Evolutionary conservation across 805 yeast genomes (phyloP).

Genomic region (Starmerella khaoyaiensis): DNA sequence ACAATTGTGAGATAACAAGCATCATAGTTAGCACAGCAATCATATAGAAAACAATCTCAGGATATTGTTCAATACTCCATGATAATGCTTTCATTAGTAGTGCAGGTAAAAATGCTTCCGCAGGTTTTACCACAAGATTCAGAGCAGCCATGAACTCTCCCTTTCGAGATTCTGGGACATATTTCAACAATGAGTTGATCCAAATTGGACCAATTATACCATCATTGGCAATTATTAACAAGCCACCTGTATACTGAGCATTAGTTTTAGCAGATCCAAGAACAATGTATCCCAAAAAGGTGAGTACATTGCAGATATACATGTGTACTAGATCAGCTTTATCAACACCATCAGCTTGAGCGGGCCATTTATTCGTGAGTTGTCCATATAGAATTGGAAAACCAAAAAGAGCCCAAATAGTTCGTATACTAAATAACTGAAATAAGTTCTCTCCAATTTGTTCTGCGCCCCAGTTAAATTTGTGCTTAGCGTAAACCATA

Average conservation of each 20-base stretch:
- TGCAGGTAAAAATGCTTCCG: constrained; percentile 14
- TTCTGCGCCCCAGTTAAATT: constrained; percentile 10
- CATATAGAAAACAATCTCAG: constrained; percentile 5
- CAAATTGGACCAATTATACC: constrained; percentile 15
- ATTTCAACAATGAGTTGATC: constrained; percentile 14
- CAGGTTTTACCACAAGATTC: constrained; percentile 10
- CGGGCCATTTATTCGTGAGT: constrained; percentile 8
- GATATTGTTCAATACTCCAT: constrained; percentile 5
- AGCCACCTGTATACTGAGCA: constrained; percentile 6
- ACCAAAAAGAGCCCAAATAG: constrained; percentile 13
- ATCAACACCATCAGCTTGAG: constrained; percentile 8
- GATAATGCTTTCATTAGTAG: constrained; percentile 10
- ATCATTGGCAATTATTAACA: constrained; percentile 10
- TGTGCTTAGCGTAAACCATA: constrained; percentile 14
- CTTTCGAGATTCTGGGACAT: constrained; percentile 6
- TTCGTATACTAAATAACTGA: constrained; percentile 6
- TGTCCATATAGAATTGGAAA: constrained; percentile 13
- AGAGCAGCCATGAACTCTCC: constrained; percentile 14
- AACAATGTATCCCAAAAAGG: constrained; percentile 5
- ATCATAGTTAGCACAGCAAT: constrained; percentile 1
- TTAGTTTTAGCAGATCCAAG: constrained; percentile 8
- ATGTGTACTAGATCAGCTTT: constrained; percentile 11
- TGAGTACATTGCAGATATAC: constrained; percentile 6
- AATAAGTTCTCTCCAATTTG: constrained; percentile 10
- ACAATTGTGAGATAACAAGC: constrained; percentile 1